Conservation (phyloP, 805 yeast species). For the Saccharomycopsis sp. region DNA sequence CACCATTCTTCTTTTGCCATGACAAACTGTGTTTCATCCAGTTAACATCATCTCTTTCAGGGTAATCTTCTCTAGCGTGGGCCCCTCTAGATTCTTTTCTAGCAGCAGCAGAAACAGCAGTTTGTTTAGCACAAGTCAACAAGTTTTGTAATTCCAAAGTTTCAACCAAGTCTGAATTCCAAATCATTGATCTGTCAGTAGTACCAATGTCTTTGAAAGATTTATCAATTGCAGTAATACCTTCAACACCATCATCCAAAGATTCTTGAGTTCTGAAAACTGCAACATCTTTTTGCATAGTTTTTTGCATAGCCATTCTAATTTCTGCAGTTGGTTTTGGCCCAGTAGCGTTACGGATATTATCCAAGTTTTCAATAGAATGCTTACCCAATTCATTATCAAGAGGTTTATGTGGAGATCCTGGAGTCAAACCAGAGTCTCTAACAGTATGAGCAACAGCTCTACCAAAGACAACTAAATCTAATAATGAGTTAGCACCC, state of each 20-base stretch:
- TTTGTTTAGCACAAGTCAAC: conserved; percentile 94
- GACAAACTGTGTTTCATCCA: conserved; percentile 98
- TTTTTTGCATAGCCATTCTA: conserved; percentile 87
- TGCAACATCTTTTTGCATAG: conserved; percentile 95
- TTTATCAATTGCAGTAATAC: conserved; percentile 69
- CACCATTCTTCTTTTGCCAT: conserved; percentile 75
- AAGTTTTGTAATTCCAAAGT: conserved; percentile 93
- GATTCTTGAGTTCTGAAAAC: conserved; percentile 94
- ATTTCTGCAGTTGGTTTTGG: conserved; percentile 77
- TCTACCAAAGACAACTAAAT: conserved; percentile 96
- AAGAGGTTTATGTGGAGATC: conserved; percentile 74
- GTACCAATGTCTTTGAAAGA: conserved; percentile 72
- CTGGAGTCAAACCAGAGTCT: conserved; percentile 81
- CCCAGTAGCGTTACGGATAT: conserved; percentile 80
- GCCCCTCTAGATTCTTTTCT: conserved; percentile 99
- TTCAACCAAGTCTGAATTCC: conserved; percentile 97
- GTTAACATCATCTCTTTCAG: conserved; percentile 88
- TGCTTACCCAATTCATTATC: conserved; percentile 85
- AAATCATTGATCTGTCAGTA: conserved; percentile 94
- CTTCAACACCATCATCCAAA: conserved; percentile 83
- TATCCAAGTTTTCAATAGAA: conserved; percentile 85
- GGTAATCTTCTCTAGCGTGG: conserved; percentile 97
- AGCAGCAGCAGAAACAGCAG: conserved; percentile 89
- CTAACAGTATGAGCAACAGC: conserved; percentile 92
- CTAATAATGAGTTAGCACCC: conserved; percentile 96